Conservation (phyloP, 345 rosid species). For the Leavenworthia alabamica region DNA sequence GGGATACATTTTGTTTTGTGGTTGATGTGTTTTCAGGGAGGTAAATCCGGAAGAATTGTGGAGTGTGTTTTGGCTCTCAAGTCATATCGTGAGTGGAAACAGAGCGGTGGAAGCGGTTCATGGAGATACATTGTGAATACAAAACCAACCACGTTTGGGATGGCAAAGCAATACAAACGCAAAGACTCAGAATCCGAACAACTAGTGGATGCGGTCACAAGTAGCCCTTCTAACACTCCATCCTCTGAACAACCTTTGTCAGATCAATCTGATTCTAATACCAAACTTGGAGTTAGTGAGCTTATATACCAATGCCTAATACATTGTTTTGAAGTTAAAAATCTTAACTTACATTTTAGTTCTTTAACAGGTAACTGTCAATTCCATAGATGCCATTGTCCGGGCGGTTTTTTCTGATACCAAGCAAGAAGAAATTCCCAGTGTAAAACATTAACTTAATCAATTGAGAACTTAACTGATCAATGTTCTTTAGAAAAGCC, state of each 20-base stretch:
- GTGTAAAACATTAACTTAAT: constrained; percentile 37
- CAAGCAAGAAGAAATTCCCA: constrained; percentile 70
- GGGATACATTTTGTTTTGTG: constrained; percentile 2
- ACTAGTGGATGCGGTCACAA: constrained; percentile 44
- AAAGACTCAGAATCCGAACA: constrained; percentile 68
- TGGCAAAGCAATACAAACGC: constrained; percentile 48
- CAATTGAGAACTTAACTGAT: background rate
- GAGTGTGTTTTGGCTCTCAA: constrained; percentile 79
- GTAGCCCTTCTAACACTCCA: constrained; percentile 34
- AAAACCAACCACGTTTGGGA: constrained; percentile 40
- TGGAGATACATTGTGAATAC: constrained; percentile 62
- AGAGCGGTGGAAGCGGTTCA: constrained; percentile 58
- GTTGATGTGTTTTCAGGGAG: constrained; percentile 45
- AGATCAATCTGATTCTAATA: constrained; percentile 33
- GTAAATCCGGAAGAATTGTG: constrained; percentile 71
- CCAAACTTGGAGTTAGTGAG: constrained; percentile 55
- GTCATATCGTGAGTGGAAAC: constrained; percentile 82
- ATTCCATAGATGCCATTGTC: constrained; percentile 53
- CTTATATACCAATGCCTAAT: constrained; percentile 18
- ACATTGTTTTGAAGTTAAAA: background rate
- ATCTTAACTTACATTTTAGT: background rate
- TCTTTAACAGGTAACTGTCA: constrained; percentile 32
- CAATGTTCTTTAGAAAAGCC: background rate
- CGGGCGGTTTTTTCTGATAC: constrained; percentile 55
- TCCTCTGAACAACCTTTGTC: constrained; percentile 25